Percentiles rank a stretch among this genome's conserved stretches.
These are phyloP conservation scores for Cladorrhinum sp. DNA, from an alignment of 2,329 filamentous ascomycete species.

Conservation along the genomic window DNA sequence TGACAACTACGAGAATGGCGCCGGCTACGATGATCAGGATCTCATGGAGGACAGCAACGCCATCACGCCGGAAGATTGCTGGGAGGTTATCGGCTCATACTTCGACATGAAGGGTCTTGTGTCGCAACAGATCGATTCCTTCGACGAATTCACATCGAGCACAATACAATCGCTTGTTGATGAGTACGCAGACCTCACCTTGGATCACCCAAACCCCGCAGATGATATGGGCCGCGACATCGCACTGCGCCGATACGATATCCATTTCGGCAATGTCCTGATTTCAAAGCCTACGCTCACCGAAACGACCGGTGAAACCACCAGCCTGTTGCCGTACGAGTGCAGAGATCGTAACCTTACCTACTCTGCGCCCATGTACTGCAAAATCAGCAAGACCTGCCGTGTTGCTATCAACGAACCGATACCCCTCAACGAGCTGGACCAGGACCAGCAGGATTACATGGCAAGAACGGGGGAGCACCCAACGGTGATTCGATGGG, in stretches of 20 bases:
- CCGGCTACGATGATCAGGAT: conserved; percentile 63
- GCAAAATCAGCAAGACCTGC: conserved; percentile 82
- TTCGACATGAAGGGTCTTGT: conserved; percentile 95
- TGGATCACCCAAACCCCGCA: conserved; percentile 86
- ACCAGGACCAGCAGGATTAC: conserved; percentile 59
- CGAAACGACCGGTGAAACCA: conserved; percentile 86
- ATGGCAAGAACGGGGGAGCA: conserved; percentile 53
- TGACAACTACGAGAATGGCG: conserved; percentile 43
- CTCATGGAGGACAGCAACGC: conserved; percentile 60
- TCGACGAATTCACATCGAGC: conserved; percentile 91
- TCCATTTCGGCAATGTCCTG: conserved; percentile 88
- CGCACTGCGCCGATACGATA: conserved; percentile 86
- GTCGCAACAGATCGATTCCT: conserved; percentile 96
- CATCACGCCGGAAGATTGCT: conserved; percentile 97
- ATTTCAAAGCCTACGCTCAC: conserved; percentile 88
- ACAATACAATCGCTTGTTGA: conserved; percentile 94
- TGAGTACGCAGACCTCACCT: conserved; percentile 86
- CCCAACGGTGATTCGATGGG: conserved; percentile 58
- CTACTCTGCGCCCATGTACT: conserved; percentile 87
- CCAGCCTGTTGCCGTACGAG: conserved; percentile 86
- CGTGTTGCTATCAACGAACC: conserved; percentile 76
- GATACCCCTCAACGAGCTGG: conserved; percentile 64
- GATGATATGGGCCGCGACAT: conserved; percentile 74
- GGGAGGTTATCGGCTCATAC: conserved; percentile 95
- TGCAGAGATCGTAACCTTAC: conserved; percentile 93